Conservation (phyloP, 1,284 basidiomycete genomes). For the Papiliotrema fonsecae region DNA sequence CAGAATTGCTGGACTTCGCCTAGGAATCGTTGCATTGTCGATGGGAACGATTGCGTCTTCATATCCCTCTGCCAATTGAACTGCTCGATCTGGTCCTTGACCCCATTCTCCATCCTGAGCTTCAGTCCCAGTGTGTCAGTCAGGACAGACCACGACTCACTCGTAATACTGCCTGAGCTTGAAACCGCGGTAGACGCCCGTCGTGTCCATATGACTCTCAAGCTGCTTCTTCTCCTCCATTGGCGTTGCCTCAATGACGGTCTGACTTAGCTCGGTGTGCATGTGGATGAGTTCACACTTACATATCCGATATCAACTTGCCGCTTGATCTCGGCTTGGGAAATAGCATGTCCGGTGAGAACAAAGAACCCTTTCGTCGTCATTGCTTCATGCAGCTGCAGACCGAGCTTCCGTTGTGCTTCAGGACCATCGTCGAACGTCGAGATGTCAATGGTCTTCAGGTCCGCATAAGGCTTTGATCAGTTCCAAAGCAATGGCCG, state of each 20-base stretch:
- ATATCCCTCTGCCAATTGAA: constrained; percentile 26
- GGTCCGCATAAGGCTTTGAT: constrained; percentile 17
- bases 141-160: constrained; percentile 5
- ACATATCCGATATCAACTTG: constrained; percentile 27
- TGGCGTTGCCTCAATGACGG: constrained; percentile 16
- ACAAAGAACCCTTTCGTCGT: constrained; percentile 20
- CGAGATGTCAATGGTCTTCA: constrained; percentile 16
- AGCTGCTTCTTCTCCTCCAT: constrained; percentile 16
- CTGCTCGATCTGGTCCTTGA: constrained; percentile 27
- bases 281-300: constrained; percentile 5
- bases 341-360: constrained; percentile 11
- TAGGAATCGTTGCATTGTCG: constrained; percentile 12
- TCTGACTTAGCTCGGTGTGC: constrained; percentile 5
- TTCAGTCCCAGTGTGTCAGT: not conserved
- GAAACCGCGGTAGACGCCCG: constrained; percentile 17
- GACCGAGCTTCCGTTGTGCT: constrained; percentile 10
- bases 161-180: constrained; percentile 24
- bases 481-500: not conserved
- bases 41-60: constrained; percentile 17
- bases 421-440: constrained; percentile 10
- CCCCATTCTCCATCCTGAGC: constrained; percentile 19
- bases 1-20: constrained; percentile 18
- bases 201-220: constrained; percentile 12
- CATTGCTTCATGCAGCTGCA: constrained; percentile 16
- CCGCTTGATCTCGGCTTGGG: constrained; percentile 13